These are phyloP conservation scores for Talaromyces funiculosus DNA, from an alignment of 2,329 filamentous ascomycete genomes.

Conservation along the genomic window DNA sequence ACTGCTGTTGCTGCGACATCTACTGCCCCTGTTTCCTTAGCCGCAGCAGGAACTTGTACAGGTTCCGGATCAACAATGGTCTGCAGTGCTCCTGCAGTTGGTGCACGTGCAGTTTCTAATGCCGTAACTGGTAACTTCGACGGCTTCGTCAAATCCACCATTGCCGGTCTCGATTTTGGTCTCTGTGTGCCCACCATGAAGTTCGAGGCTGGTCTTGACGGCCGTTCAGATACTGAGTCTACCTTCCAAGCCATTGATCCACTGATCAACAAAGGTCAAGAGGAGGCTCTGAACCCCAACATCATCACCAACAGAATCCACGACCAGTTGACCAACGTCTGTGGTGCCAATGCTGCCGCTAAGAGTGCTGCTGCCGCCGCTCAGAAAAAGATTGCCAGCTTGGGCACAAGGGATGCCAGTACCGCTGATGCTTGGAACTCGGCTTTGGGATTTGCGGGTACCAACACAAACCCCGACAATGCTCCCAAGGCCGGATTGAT, in stretches of 20 bases:
- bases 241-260: constrained; percentile 64
- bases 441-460: constrained; percentile 30
- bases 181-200: constrained; percentile 49
- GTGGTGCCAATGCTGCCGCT: constrained; percentile 57
- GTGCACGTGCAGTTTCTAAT: neutral
- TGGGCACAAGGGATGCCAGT: constrained; percentile 35
- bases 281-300: constrained; percentile 64
- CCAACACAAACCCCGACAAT: constrained; percentile 12
- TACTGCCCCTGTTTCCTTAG: neutral
- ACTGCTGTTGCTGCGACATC: neutral
- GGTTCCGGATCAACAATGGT: neutral
- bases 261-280: constrained; percentile 55
- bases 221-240: constrained; percentile 52
- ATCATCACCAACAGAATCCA: constrained; percentile 70
- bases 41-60: neutral
- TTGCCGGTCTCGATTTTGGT: constrained; percentile 44
- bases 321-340: constrained; percentile 64
- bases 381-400: constrained; percentile 47
- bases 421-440: constrained; percentile 40
- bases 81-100: neutral
- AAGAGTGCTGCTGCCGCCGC: constrained; percentile 50
- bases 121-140: neutral
- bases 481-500: neutral
- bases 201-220: constrained; percentile 51
- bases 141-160: constrained; percentile 13